A percentile compares a stretch with the other conserved stretches of the same genome.
Conservation (phyloP, 768 basidiomycete genomes). For the Hemileccinum impolitum region DNA sequence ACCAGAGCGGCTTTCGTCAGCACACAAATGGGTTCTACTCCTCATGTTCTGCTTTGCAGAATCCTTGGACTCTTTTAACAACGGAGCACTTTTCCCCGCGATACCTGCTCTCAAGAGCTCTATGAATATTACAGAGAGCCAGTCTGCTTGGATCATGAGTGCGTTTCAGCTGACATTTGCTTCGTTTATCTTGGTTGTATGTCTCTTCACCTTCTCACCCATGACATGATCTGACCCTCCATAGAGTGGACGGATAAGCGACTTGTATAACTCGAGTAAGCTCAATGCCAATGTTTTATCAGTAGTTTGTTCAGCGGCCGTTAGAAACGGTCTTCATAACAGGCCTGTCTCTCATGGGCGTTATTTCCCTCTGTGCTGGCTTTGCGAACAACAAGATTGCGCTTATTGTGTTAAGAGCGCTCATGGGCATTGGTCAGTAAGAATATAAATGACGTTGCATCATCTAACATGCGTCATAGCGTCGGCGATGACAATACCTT, state of each 20-base stretch:
- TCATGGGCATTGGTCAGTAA: constrained; percentile 44
- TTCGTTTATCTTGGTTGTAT: constrained; percentile 30
- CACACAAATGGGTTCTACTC: constrained; percentile 31
- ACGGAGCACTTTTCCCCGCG: constrained; percentile 36
- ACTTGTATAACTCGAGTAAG: constrained; percentile 32
- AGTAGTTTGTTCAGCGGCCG: constrained; percentile 29
- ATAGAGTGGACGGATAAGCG: constrained; percentile 24
- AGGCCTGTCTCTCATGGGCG: constrained; percentile 40
- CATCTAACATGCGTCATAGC: constrained; percentile 25
- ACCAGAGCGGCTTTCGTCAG: constrained; percentile 14
- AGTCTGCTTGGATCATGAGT: constrained; percentile 40
- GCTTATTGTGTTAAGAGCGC: constrained; percentile 47
- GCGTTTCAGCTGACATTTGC: constrained; percentile 49
- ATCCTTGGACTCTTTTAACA: constrained; percentile 43
- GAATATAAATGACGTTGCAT: background rate
- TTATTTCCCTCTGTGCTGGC: constrained; percentile 43
- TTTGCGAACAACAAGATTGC: constrained; percentile 44
- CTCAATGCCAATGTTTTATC: constrained; percentile 14
- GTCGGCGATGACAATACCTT: constrained; percentile 50
- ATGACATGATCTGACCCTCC: constrained; percentile 5
- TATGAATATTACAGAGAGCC: constrained; percentile 23
- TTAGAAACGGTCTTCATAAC: constrained; percentile 39
- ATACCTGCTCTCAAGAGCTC: constrained; percentile 25
- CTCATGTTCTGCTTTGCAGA: constrained; percentile 38
- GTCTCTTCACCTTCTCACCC: background rate